Conservation (phyloP, 306 rosid genomes). For the Luffa aegyptiaca region DNA sequence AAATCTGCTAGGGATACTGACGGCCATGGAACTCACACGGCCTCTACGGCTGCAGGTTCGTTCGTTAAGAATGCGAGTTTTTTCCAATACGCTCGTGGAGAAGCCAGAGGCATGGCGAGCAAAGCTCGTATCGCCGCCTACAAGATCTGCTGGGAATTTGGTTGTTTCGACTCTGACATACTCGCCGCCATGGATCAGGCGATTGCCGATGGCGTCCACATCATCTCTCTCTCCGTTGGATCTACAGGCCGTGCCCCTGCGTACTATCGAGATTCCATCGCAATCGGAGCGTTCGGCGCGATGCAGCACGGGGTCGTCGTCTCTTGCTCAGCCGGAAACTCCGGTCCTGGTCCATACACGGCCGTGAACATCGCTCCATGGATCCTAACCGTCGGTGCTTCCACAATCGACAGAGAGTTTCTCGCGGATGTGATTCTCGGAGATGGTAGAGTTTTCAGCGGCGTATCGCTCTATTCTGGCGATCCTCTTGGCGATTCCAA, state of each 20-base stretch:
- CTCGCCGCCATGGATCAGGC: slow-evolving; percentile 97
- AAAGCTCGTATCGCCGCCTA: slow-evolving; percentile 77
- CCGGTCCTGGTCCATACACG: slow-evolving; percentile 57
- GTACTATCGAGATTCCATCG: slow-evolving; percentile 61
- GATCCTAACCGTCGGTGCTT: slow-evolving; percentile 85
- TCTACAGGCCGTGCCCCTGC: slow-evolving; percentile 39
- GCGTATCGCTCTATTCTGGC: slow-evolving; percentile 67
- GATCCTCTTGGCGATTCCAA: slow-evolving; percentile 29
- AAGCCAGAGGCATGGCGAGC: slow-evolving; percentile 83
- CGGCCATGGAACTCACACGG: slow-evolving; percentile 80
- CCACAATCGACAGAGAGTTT: slow-evolving; percentile 72
- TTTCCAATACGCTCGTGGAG: slow-evolving; percentile 48
- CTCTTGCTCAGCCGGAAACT: slow-evolving; percentile 77
- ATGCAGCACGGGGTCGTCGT: slow-evolving; percentile 53
- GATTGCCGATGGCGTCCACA: slow-evolving; percentile 56
- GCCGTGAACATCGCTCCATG: slow-evolving; percentile 85
- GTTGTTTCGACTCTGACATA: slow-evolving; percentile 80
- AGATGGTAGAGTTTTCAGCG: slow-evolving; percentile 36
- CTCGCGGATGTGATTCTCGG: slow-evolving; percentile 69
- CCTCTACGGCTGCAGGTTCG: slow-evolving; percentile 71
- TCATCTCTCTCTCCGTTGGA: slow-evolving; percentile 86
- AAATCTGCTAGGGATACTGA: slow-evolving; percentile 60
- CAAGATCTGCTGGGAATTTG: slow-evolving; percentile 67
- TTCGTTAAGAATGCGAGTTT: slow-evolving; percentile 54
- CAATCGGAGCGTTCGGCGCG: slow-evolving; percentile 70